phyloP scores from a whole-genome alignment of 2,329 filamentous ascomycete genomes.

The Exophiala bonariae region DNA sequence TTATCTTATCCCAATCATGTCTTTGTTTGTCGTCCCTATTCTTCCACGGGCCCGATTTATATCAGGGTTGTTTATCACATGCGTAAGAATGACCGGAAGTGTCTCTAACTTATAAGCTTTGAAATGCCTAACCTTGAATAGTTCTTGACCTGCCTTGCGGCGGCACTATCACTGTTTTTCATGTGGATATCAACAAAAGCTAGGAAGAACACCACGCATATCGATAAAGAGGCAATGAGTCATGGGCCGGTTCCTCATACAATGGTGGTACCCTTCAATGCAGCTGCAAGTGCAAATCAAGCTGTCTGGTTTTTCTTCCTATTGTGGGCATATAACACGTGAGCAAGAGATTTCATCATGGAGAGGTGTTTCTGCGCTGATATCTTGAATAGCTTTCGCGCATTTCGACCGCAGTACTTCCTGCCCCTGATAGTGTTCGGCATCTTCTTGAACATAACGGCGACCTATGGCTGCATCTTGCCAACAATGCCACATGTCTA shows the following conservation, averaged over 20 bases:
- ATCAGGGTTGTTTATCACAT: conserved; percentile 66
- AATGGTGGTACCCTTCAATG: conserved; percentile 58
- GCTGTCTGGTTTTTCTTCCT: conserved; percentile 71
- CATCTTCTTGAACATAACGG: conserved; percentile 66
- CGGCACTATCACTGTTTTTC: conserved; percentile 63
- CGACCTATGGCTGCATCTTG: conserved; percentile 63
- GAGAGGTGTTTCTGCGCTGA: conserved; percentile 40
- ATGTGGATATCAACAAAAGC: conserved; percentile 67
- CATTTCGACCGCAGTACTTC: conserved; percentile 66
- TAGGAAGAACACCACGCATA: conserved; percentile 57
- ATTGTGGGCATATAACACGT: conserved; percentile 42
- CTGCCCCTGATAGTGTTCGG: conserved; percentile 69
- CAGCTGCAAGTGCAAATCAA: conserved; percentile 68
- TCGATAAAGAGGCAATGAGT: conserved; percentile 9
- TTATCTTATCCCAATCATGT: conserved; percentile 66
- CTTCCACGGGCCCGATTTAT: conserved; percentile 72
- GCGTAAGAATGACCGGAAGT: conserved; percentile 42
- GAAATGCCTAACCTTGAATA: too few relatives aligned
- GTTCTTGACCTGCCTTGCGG: conserved; percentile 55
- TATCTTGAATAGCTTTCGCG: conserved; percentile 63
- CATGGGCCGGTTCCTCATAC: conserved; percentile 18
- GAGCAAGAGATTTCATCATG: conserved; percentile 3
- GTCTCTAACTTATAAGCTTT: too few relatives aligned
- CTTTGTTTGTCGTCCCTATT: conserved; percentile 65
- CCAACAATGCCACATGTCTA: conserved; percentile 45